Evolutionary conservation across 1,284 basidiomycete genomes (phyloP).

Genomic region (Tetrapyrgos nigripes): DNA sequence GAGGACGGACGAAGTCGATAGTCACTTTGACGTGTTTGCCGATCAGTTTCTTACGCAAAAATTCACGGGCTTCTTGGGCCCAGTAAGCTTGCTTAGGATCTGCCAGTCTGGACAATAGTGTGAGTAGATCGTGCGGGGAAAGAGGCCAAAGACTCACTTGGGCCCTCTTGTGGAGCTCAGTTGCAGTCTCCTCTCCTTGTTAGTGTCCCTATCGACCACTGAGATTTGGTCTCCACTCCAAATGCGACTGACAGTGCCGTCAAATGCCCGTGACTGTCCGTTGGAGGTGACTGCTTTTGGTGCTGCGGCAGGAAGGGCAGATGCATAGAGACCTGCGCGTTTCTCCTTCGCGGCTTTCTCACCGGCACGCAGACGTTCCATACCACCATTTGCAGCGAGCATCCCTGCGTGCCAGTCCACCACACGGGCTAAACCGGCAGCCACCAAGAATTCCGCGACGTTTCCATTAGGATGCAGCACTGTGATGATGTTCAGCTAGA

Average conservation of each 20-base stretch:
- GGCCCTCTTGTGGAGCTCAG: slow-evolving; percentile 91
- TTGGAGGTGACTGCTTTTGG: slow-evolving; percentile 51
- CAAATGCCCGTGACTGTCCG: slow-evolving; percentile 67
- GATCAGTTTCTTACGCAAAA: slow-evolving; percentile 89
- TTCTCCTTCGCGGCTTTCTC: slow-evolving; percentile 90
- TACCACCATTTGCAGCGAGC: slow-evolving; percentile 79
- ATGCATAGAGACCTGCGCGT: slow-evolving; percentile 81
- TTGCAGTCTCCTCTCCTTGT: slow-evolving; percentile 85
- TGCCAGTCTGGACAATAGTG: slow-evolving; percentile 58
- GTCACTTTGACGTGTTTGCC: slow-evolving; percentile 88
- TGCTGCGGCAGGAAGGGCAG: slow-evolving; percentile 44
- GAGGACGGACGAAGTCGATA: slow-evolving; percentile 91
- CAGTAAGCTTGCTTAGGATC: slow-evolving; percentile 91
- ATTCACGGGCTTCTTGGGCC: slow-evolving; percentile 92
- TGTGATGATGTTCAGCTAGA: slow-evolving; percentile 29
- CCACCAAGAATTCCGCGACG: slow-evolving; percentile 90
- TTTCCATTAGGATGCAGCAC: slow-evolving; percentile 94
- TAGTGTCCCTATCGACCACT: slow-evolving; percentile 75
- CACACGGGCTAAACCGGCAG: slow-evolving; percentile 87
- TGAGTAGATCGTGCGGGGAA: slow-evolving; percentile 5
- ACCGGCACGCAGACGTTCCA: slow-evolving; percentile 86
- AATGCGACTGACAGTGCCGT: slow-evolving; percentile 85
- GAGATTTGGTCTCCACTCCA: slow-evolving; percentile 95
- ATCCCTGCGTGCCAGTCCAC: slow-evolving; percentile 99
- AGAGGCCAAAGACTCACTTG: slow-evolving; percentile 55